Percentiles rank a stretch among this genome's conserved stretches.
Evolutionary conservation across 805 yeast genomes (phyloP).

Genomic region (Clavispora phyllophila): DNA sequence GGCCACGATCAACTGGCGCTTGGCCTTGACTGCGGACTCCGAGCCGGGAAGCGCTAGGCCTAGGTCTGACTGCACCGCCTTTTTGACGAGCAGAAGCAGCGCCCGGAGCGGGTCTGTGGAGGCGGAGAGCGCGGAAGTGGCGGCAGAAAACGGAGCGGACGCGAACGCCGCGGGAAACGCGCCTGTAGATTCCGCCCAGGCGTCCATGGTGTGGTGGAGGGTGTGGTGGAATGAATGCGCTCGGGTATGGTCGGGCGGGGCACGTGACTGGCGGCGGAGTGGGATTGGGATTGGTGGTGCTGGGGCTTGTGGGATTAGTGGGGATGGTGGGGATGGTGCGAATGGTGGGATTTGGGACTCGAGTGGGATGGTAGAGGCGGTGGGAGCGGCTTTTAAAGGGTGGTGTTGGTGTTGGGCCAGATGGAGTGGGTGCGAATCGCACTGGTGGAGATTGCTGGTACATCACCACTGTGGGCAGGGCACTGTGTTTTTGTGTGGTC

Average conservation of each 20-base stretch:
- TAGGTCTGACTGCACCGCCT: background rate
- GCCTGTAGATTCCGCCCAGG: slow-evolving; percentile 2
- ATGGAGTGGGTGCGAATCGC: no score
- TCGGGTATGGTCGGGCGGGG: background rate
- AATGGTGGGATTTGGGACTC: no score
- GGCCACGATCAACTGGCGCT: slow-evolving; percentile 25
- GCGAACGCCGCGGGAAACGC: background rate
- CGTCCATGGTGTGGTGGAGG: slow-evolving; percentile 1
- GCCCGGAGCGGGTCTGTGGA: slow-evolving; percentile 1
- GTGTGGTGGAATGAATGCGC: background rate
- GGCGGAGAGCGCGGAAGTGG: background rate
- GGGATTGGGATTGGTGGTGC: background rate
- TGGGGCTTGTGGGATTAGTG: no score
- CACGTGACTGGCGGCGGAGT: background rate
- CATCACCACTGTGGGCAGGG: no score
- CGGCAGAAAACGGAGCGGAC: background rate
- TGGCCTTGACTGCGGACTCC: slow-evolving; percentile 5
- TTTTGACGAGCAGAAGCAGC: background rate
- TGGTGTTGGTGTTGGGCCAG: no score
- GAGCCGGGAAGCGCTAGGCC: background rate
- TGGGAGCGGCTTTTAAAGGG: no score
- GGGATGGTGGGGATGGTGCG: background rate
- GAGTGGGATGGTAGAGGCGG: no score
- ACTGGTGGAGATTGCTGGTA: no score
- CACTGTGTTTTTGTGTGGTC: no score